These are phyloP conservation scores for Malassezia brasiliensis DNA, from an alignment of 1,284 basidiomycete genomes.

Conservation along the genomic window DNA sequence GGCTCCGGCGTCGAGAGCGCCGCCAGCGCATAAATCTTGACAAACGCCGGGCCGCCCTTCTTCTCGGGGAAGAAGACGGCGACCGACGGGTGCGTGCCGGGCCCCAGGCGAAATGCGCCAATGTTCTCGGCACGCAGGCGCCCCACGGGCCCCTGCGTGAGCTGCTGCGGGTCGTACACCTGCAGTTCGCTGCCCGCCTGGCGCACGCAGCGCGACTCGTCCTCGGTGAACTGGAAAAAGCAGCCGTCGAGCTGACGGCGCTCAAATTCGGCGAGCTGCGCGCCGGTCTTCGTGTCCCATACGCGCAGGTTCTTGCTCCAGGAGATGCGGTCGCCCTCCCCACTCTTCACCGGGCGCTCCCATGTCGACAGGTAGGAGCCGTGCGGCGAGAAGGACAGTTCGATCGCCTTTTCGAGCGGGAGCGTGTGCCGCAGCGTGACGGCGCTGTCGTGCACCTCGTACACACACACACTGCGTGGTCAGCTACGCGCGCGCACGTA, in stretches of 20 bases:
- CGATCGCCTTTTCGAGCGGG: conserved; percentile 61
- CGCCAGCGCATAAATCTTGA: conserved; percentile 65
- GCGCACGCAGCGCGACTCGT: conserved; percentile 78
- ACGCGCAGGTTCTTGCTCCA: conserved; percentile 66
- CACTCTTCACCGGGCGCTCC: conserved; percentile 71
- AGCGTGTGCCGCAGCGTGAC: conserved; percentile 30
- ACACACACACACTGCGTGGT: conserved; percentile 60
- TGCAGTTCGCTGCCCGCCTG: conserved; percentile 75
- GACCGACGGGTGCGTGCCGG: conserved; percentile 69
- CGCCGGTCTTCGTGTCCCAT: conserved; percentile 69
- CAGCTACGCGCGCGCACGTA: conserved; percentile 50
- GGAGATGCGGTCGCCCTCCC: conserved; percentile 60
- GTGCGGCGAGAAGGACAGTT: conserved; percentile 80
- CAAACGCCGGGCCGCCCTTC: conserved; percentile 85
- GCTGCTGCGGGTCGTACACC: conserved; percentile 64
- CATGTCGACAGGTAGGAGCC: conserved; percentile 87
- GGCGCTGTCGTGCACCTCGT: conserved; percentile 52
- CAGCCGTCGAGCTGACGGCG: conserved; percentile 50
- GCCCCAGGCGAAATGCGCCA: conserved; percentile 64
- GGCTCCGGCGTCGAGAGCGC: conserved; percentile 57
- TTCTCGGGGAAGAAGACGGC: conserved; percentile 89
- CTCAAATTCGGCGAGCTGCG: conserved; percentile 68
- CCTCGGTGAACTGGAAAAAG: conserved; percentile 73
- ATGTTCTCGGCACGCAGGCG: conserved; percentile 74
- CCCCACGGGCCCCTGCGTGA: conserved; percentile 68